Evolutionary conservation across 2,329 filamentous ascomycete species (phyloP).

Genomic region (Hypoxylon sp.): DNA sequence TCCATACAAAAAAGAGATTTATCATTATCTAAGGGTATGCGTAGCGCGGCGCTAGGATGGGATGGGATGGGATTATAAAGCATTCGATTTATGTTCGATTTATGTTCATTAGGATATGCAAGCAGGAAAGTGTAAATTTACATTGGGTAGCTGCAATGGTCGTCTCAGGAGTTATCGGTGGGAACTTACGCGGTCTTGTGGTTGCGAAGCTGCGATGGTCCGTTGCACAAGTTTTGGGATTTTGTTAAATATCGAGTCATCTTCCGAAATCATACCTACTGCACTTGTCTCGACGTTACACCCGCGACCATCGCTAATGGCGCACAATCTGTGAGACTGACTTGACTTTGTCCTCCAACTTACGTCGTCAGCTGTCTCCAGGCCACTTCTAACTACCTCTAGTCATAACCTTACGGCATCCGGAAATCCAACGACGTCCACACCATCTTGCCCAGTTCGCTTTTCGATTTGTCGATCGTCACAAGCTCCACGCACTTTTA

Average conservation of each 20-base stretch:
- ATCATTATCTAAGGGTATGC: slow-evolving; percentile 18
- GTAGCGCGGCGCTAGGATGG: slow-evolving; percentile 33
- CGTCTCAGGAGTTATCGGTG: neutral
- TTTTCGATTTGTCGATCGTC: neutral
- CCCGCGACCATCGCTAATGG: slow-evolving; percentile 4
- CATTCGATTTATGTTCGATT: slow-evolving; percentile 13
- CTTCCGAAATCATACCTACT: slow-evolving; percentile 27
- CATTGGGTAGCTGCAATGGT: slow-evolving; percentile 15
- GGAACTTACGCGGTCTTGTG: slow-evolving; percentile 34
- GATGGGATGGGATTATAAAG: slow-evolving; percentile 18
- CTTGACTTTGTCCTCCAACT: slow-evolving; percentile 14
- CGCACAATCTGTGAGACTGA: slow-evolving; percentile 20
- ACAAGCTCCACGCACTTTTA: slow-evolving; percentile 17
- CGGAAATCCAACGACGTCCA: neutral
- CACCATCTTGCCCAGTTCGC: slow-evolving; percentile 10
- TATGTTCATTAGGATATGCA: slow-evolving; percentile 5
- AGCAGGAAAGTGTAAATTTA: slow-evolving; percentile 20
- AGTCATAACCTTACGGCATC: slow-evolving; percentile 29
- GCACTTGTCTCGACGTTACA: slow-evolving; percentile 15
- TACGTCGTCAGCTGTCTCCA: slow-evolving; percentile 25
- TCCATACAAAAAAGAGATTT: slow-evolving; percentile 32
- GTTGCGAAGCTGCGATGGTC: slow-evolving; percentile 25
- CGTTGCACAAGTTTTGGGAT: slow-evolving; percentile 26
- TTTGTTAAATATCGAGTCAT: slow-evolving; percentile 42
- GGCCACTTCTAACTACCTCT: neutral